Conservation (phyloP, 2,329 filamentous ascomycete species). For the Alternaria triticimaculans region DNA sequence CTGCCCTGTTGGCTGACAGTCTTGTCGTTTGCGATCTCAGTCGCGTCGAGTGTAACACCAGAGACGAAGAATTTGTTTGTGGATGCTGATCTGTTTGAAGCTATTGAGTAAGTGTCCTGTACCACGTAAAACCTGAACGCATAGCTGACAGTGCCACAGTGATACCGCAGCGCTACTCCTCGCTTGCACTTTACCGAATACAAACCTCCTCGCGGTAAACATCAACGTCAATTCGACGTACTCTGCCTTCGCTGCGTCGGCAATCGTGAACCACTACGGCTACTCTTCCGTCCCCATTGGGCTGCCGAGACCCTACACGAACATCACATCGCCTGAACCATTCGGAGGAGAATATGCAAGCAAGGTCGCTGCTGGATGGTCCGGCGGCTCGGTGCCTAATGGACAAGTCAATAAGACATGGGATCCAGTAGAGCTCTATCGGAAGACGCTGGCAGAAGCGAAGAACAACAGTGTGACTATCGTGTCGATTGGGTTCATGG, state of each 20-base stretch:
- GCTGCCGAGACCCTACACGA: slow-evolving; percentile 49
- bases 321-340: slow-evolving; percentile 55
- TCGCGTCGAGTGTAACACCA: neutral
- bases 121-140: neutral
- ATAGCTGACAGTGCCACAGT: neutral
- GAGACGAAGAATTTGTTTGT: neutral
- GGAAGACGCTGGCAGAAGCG: slow-evolving; percentile 51
- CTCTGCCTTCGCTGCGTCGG: slow-evolving; percentile 47
- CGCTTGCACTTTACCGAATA: slow-evolving; percentile 7
- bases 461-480: slow-evolving; percentile 55
- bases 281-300: slow-evolving; percentile 49
- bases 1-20: neutral
- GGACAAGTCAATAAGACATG: slow-evolving; percentile 41
- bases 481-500: slow-evolving; percentile 56
- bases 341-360: slow-evolving; percentile 54
- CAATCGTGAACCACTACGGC: slow-evolving; percentile 53
- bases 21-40: neutral
- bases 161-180: slow-evolving; percentile 8
- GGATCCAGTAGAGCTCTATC: slow-evolving; percentile 54
- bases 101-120: slow-evolving; percentile 1
- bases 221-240: slow-evolving; percentile 34
- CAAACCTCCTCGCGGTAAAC: slow-evolving; percentile 9
- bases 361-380: slow-evolving; percentile 55
- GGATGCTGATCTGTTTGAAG: slow-evolving; percentile 9
- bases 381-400: slow-evolving; percentile 48